phyloP scores from a whole-genome alignment of 1,284 basidiomycete genomes.

The Heterobasidion irregulare region DNA sequence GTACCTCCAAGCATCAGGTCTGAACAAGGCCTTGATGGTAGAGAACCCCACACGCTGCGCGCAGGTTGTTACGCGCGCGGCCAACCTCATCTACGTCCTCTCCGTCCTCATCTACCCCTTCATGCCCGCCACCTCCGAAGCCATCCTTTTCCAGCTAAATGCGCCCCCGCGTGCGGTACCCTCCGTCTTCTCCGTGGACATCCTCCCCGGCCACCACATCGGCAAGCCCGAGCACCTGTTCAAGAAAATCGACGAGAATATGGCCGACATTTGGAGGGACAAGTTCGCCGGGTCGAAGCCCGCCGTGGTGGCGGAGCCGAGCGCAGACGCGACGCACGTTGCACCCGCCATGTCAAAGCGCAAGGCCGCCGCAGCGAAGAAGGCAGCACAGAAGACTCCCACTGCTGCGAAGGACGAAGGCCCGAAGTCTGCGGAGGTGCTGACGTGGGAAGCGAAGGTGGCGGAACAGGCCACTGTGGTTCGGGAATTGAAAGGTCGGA shows the following conservation, averaged over 20 bases:
- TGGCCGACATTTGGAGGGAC: constrained; percentile 76
- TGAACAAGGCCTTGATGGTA: constrained; percentile 86
- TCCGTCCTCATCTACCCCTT: constrained; percentile 87
- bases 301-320: constrained; percentile 21
- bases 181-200: constrained; percentile 63
- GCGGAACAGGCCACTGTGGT: constrained; percentile 69
- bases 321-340: constrained; percentile 30
- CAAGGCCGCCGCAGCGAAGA: constrained; percentile 35
- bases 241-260: constrained; percentile 89
- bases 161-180: constrained; percentile 81
- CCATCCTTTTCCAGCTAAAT: constrained; percentile 85
- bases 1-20: constrained; percentile 87
- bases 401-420: constrained; percentile 32
- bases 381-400: constrained; percentile 18
- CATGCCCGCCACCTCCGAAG: constrained; percentile 87
- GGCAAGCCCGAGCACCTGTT: constrained; percentile 89
- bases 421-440: constrained; percentile 57
- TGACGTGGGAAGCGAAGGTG: constrained; percentile 63
- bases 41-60: constrained; percentile 82
- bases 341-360: constrained; percentile 41
- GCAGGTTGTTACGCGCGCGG: constrained; percentile 81
- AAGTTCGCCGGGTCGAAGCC: constrained; percentile 54
- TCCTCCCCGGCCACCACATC: constrained; percentile 82
- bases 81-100: constrained; percentile 92
- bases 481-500: constrained; percentile 52